phyloP scores from a whole-genome alignment of 257 asterid genomes.

The Voacanga thouarsii region DNA sequence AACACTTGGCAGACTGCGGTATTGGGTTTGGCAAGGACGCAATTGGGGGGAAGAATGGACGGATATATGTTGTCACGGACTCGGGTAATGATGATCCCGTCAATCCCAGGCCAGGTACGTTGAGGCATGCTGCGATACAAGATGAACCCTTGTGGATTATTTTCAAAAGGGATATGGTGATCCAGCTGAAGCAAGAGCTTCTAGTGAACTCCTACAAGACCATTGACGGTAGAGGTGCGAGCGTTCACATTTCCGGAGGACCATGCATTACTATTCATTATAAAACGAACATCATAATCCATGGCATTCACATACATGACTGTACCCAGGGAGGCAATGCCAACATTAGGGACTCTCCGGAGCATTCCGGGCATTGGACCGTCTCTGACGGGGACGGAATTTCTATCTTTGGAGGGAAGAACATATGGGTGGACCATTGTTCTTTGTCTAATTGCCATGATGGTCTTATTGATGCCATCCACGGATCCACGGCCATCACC shows the following conservation, averaged over 20 bases:
- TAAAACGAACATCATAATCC: constrained; percentile 53
- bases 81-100: constrained; percentile 55
- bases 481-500: constrained; percentile 73
- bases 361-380: constrained; percentile 62
- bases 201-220: constrained; percentile 67
- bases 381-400: constrained; percentile 72
- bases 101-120: constrained; percentile 69
- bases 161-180: constrained; percentile 64
- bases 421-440: constrained; percentile 77
- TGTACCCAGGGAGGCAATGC: constrained; percentile 52
- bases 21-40: constrained; percentile 81
- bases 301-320: constrained; percentile 71
- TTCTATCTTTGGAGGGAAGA: constrained; percentile 43
- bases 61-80: constrained; percentile 63
- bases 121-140: constrained; percentile 72
- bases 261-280: constrained; percentile 69
- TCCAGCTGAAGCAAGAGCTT: constrained; percentile 57
- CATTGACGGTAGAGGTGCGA: constrained; percentile 78
- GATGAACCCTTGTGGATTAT: constrained; percentile 72
- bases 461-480: constrained; percentile 73
- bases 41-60: constrained; percentile 56
- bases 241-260: constrained; percentile 65
- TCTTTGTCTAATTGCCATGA: constrained; percentile 70
- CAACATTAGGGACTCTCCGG: constrained; percentile 54
- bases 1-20: constrained; percentile 68